Evolutionary conservation across 179 eudicot species (phyloP).

Genomic region (Vitellaria paradoxa): DNA sequence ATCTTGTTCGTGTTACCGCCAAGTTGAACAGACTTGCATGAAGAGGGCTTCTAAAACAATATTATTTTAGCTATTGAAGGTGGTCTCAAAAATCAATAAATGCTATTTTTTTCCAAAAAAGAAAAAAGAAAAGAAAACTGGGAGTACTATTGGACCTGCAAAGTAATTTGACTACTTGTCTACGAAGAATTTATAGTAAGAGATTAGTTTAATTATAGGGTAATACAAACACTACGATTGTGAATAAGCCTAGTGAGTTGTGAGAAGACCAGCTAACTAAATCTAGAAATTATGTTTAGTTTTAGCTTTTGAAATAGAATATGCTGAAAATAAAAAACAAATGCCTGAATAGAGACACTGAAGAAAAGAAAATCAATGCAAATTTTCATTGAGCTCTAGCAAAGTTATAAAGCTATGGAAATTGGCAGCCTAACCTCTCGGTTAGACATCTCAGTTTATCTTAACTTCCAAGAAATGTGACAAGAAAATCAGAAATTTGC

Average conservation of each 20-base stretch:
- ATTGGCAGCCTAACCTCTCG: slow-evolving; percentile 2
- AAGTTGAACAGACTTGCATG: background rate
- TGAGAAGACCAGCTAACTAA: background rate
- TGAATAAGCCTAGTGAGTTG: too few species aligned
- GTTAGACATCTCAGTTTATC: background rate
- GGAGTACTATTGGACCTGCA: background rate
- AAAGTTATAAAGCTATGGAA: slow-evolving; percentile 1
- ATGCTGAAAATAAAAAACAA: too few species aligned
- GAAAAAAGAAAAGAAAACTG: background rate
- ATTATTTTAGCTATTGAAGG: background rate
- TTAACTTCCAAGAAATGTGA: background rate
- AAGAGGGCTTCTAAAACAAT: background rate
- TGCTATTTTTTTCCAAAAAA: background rate
- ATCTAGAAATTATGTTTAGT: background rate
- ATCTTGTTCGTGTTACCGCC: background rate
- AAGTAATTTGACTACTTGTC: background rate
- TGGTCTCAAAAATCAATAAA: background rate
- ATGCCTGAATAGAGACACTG: background rate
- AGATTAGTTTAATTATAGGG: too few species aligned
- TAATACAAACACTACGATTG: background rate
- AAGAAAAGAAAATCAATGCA: background rate
- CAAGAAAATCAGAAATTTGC: background rate
- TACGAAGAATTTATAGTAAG: too few species aligned
- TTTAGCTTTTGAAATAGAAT: background rate
- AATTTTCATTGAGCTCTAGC: background rate